Conservation (phyloP, 2,329 filamentous ascomycete species). For the Decorospora gaudefroyi region DNA sequence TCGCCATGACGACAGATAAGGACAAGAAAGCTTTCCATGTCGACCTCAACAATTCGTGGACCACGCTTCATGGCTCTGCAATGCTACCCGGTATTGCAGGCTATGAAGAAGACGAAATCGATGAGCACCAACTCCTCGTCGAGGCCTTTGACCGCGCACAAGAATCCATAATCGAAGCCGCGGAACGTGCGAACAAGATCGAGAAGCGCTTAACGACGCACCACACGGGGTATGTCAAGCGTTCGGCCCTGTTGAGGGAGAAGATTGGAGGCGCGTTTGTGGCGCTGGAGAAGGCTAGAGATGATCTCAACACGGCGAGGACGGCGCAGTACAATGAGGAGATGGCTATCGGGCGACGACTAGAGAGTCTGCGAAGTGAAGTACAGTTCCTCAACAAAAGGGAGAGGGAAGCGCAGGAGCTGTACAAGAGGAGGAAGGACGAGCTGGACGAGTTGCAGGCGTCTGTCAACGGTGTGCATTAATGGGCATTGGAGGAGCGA, state of each 20-base stretch:
- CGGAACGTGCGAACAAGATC: conserved; percentile 80
- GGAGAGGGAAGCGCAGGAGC: conserved; percentile 88
- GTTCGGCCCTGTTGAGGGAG: conserved; percentile 75
- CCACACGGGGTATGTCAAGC: conserved; percentile 86
- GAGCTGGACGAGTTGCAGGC: conserved; percentile 69
- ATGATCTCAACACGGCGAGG: conserved; percentile 73
- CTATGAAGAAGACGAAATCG: conserved; percentile 76
- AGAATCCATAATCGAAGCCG: conserved; percentile 71
- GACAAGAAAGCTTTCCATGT: conserved; percentile 54
- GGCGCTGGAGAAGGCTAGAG: conserved; percentile 72
- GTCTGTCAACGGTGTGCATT: conserved; percentile 46
- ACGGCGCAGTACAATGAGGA: conserved; percentile 80
- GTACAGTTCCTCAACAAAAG: conserved; percentile 77
- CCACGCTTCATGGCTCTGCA: conserved; percentile 52
- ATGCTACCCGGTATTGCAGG: conserved; percentile 78
- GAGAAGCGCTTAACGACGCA: conserved; percentile 92
- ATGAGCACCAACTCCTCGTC: conserved; percentile 67
- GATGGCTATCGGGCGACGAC: conserved; percentile 69
- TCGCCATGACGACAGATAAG: conserved; percentile 57
- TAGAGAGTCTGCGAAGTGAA: conserved; percentile 79
- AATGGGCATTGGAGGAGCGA: conserved; percentile 10
- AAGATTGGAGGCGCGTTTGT: conserved; percentile 78
- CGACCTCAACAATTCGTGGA: conserved; percentile 54
- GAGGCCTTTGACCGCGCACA: conserved; percentile 77
- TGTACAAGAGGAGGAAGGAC: conserved; percentile 75